phyloP scores from a whole-genome alignment of 2,329 filamentous ascomycete genomes.

The Dryadomyces quercus-mongolicae region DNA sequence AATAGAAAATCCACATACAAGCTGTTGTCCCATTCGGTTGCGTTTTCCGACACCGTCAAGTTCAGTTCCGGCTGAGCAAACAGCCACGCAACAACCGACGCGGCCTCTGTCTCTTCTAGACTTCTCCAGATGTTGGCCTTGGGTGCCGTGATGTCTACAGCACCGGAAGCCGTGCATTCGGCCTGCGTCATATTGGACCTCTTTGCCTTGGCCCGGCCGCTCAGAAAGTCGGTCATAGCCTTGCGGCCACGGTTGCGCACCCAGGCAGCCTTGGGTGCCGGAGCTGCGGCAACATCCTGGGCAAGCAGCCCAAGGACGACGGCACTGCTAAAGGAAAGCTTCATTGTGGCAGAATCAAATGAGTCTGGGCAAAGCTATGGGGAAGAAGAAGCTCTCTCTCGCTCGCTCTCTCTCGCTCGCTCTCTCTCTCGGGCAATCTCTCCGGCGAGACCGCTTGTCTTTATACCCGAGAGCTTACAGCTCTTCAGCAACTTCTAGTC shows the following conservation, averaged over 20 bases:
- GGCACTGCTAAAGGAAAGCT: neutral
- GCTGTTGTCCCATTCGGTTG: slow-evolving; percentile 24
- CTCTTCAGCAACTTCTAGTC: too few relatives aligned
- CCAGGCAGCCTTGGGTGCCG: slow-evolving; percentile 15
- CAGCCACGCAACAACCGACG: slow-evolving; percentile 25
- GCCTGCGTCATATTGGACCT: slow-evolving; percentile 2
- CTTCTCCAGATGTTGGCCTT: slow-evolving; percentile 28
- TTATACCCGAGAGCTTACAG: too few relatives aligned
- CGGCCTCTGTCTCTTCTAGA: slow-evolving; percentile 25
- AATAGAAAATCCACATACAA: slow-evolving; percentile 13
- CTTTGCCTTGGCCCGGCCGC: slow-evolving; percentile 11
- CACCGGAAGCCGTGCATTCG: slow-evolving; percentile 8
- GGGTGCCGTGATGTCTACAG: slow-evolving; percentile 20
- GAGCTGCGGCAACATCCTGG: slow-evolving; percentile 14
- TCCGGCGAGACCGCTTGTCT: too few relatives aligned
- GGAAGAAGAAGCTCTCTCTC: too few relatives aligned
- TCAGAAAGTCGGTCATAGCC: slow-evolving; percentile 15
- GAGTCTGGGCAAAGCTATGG: too few relatives aligned
- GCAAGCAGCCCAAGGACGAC: slow-evolving; percentile 11
- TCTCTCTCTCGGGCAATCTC: too few relatives aligned
- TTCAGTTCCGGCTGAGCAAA: slow-evolving; percentile 27
- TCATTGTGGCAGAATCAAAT: neutral
- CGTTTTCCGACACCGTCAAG: slow-evolving; percentile 21
- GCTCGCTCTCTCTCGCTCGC: too few relatives aligned
- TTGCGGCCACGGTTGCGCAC: slow-evolving; percentile 15